Evolutionary conservation across 257 asterid genomes (phyloP).

Genomic region (Leptodermis oblonga): DNA sequence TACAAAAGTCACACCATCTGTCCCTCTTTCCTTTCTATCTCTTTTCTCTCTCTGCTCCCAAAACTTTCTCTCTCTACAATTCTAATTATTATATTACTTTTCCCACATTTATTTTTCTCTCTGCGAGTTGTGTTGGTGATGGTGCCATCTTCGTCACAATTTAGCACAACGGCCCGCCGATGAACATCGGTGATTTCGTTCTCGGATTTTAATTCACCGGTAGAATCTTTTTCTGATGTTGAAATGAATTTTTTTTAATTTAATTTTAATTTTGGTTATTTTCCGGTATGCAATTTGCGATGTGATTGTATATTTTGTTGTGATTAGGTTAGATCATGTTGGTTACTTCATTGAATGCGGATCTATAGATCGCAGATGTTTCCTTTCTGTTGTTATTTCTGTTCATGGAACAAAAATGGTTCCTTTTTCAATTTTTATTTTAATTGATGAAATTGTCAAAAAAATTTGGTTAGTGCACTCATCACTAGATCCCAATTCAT

Average conservation of each 20-base stretch:
- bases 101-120: conserved; percentile 6
- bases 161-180: conserved; percentile 47
- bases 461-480: background rate
- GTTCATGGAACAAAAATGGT: background rate
- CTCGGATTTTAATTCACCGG: conserved; percentile 33
- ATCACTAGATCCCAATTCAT: conserved; percentile 8
- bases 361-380: conserved; percentile 12
- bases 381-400: background rate
- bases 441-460: too few relatives aligned
- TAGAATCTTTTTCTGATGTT: conserved; percentile 2
- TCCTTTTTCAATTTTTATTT: background rate
- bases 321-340: conserved; percentile 2
- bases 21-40: conserved; percentile 7
- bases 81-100: conserved; percentile 18
- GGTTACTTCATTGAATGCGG: conserved; percentile 10
- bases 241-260: background rate
- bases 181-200: conserved; percentile 44
- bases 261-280: background rate
- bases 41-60: conserved; percentile 17
- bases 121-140: conserved; percentile 32
- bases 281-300: background rate
- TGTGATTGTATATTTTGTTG: background rate
- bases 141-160: conserved; percentile 34
- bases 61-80: conserved; percentile 19
- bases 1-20: conserved; percentile 10